Conservation (phyloP, 2,329 filamentous ascomycete genomes). For the Laburnicola sp. region DNA sequence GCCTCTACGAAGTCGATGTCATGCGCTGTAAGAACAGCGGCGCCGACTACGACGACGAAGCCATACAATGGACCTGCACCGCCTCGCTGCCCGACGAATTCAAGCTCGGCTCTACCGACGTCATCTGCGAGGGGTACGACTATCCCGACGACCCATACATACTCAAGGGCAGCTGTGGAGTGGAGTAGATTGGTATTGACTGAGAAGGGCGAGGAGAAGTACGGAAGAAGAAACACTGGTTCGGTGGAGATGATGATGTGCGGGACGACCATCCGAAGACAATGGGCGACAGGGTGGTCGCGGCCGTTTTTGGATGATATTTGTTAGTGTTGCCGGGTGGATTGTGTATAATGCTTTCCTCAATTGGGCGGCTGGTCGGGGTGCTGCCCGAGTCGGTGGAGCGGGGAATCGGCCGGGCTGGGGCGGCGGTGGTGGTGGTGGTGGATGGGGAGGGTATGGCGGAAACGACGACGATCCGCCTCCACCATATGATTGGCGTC, state of each 20-base stretch:
- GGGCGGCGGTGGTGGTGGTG: slow-evolving; percentile 47
- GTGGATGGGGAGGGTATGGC: slow-evolving; percentile 32
- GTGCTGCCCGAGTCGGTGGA: slow-evolving; percentile 25
- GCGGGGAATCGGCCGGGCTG: slow-evolving; percentile 39
- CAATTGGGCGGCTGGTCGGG: slow-evolving; percentile 26
- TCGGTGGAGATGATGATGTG: slow-evolving; percentile 46
- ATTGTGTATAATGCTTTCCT: slow-evolving; percentile 63
- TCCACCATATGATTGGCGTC: slow-evolving; percentile 51
- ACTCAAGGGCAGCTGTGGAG: slow-evolving; percentile 89
- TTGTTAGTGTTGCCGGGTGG: slow-evolving; percentile 62
- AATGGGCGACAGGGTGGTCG: slow-evolving; percentile 32
- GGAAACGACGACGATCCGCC: slow-evolving; percentile 52
- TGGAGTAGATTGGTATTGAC: slow-evolving; percentile 83
- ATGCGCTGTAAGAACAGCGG: slow-evolving; percentile 92
- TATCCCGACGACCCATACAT: slow-evolving; percentile 77
- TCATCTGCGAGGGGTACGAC: slow-evolving; percentile 88
- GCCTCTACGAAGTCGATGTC: slow-evolving; percentile 72
- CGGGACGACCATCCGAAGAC: slow-evolving; percentile 22
- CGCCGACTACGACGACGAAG: slow-evolving; percentile 75
- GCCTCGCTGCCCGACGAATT: slow-evolving; percentile 64
- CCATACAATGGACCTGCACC: slow-evolving; percentile 92
- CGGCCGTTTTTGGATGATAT: slow-evolving; percentile 64
- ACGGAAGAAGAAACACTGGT: slow-evolving; percentile 59
- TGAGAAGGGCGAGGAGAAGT: slow-evolving; percentile 70
- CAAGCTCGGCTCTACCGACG: slow-evolving; percentile 82